Base-by-base conservation (phyloP, 2,329 filamentous ascomycete genomes). In the Aspergillus quadrilineatus region DNA sequence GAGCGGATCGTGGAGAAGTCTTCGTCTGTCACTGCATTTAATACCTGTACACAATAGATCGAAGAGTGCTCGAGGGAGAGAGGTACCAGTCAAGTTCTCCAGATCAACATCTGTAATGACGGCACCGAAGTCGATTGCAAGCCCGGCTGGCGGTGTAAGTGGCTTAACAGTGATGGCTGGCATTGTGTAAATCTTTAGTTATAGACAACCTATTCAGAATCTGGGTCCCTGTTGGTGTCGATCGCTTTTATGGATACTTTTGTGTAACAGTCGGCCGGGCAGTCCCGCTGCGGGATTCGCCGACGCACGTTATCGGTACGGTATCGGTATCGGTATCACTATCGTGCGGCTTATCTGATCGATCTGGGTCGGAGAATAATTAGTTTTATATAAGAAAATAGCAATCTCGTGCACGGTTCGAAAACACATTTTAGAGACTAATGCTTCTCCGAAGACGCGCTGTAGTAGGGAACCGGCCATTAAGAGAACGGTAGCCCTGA, bases 1-100 rank as follows among this genome's bases (percentile, higher is more conserved):
- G 85, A 74, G 57, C 80, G 82, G 65, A 92, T 85, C 17, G 79
- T 70, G 6, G 79, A 75, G 67, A 90, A 90, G 65, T 89, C 85
- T 62, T 77, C 78, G 62, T 89, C 86, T 79, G 75, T 73, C 6
- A 41, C 6, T 29, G 42, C 66, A 45, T 63, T 44, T 32, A 55
- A n/a, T 45, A 34, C 57, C 45, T 60, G 15, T 22, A 12, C 30
- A 17, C 2, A 3, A 14, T 6, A 30, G 6, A 7, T 12, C 10
- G 2, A 34, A 34, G 32, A 3, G 32, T 12, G 10, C 10, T 7
- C 32, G 32, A 41, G 10, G 28, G 26, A n/a, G 4, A 8, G 3
- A 7, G 1, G 77, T 80, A 86, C 84, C 83, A 50, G 78, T 82
- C 45, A 89, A 73, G 52, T 83, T 81, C 65, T 89, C 84, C 41